Percentiles rank a stretch among this genome's conserved stretches.
phyloP scores from a whole-genome alignment of 345 rosid species.

The Cardamine chenopodiifolia region DNA sequence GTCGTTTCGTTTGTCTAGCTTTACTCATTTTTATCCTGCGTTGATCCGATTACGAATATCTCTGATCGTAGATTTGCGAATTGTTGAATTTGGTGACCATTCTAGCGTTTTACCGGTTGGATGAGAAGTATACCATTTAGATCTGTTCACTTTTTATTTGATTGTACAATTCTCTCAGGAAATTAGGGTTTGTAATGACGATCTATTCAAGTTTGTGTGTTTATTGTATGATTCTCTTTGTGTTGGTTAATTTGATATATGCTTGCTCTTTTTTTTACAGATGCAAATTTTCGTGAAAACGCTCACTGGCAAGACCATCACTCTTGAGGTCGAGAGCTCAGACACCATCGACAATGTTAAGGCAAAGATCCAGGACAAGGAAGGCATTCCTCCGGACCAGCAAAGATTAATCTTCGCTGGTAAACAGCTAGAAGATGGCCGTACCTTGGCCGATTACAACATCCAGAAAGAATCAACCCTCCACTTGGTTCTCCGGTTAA shows the following conservation, averaged over 20 bases:
- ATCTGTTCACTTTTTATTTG: background rate
- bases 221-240: background rate
- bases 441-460: conserved; percentile 39
- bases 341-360: conserved; percentile 39
- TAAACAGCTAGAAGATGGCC: conserved; percentile 35
- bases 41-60: background rate
- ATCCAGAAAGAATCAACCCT: conserved; percentile 44
- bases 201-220: background rate
- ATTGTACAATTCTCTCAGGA: background rate
- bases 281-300: conserved; percentile 46
- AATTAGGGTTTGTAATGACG: background rate
- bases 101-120: background rate
- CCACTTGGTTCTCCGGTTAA: conserved; percentile 31
- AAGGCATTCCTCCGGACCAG: conserved; percentile 36
- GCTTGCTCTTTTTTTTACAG: conserved; percentile 6
- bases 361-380: conserved; percentile 38
- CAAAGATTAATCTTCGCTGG: conserved; percentile 22
- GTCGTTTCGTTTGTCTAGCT: background rate
- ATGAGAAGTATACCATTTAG: background rate
- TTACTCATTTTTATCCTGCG: background rate
- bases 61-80: background rate
- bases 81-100: background rate
- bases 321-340: conserved; percentile 39
- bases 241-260: background rate
- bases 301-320: conserved; percentile 37